Evolutionary conservation across 164 flowering plant species (phyloP), one percentile per base, ranked within the genome.

Genomic region (Taxillus chinensis): DNA sequence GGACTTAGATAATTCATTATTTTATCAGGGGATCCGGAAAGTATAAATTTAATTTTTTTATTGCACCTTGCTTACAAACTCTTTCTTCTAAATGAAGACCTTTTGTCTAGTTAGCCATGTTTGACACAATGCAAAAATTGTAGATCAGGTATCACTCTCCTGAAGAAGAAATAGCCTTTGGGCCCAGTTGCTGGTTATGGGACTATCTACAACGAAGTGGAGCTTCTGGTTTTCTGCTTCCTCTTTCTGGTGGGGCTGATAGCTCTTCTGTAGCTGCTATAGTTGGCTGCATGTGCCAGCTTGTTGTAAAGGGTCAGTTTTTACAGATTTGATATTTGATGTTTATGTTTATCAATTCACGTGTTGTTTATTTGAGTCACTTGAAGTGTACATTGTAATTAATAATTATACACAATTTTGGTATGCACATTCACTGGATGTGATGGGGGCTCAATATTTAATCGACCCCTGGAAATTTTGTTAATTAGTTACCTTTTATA

Each of bases 271-370:
- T 90, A 7, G 96, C 97, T 66, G 97, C 97, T 57, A 93, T 93
- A 39, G 97, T 93, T 78, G 99, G 96, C 53, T 89, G 91, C 81
- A 93, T 93, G 99, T 93, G 99, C 80, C 97, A 93, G 69, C 92
- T 89, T 73, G 99, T 93, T 45, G 81, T 89, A 27, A 78, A 79
- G 85, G 97, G 99, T 90, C 11, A 59, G 63, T 14, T 64, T 40
- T 17, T 8, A 12, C 39, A 5, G 17, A 55, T 12, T 7, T 39
- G 8, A 8, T 39, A 39, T 14, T 12, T 54, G 15, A 17, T 17
- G 37, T 17, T 54, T 8, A 12, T 9, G 1, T 37, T 5, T 12
- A 6, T 8, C 12, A 5, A 6, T 52, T 16, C 16, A 2, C 1
- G 16, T 16, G 3, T 52, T 27, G 10, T 2, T 52, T 4, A 5